Base-by-base conservation (phyloP, 2,329 filamentous ascomycete genomes). In the Aschersonia sp. region DNA sequence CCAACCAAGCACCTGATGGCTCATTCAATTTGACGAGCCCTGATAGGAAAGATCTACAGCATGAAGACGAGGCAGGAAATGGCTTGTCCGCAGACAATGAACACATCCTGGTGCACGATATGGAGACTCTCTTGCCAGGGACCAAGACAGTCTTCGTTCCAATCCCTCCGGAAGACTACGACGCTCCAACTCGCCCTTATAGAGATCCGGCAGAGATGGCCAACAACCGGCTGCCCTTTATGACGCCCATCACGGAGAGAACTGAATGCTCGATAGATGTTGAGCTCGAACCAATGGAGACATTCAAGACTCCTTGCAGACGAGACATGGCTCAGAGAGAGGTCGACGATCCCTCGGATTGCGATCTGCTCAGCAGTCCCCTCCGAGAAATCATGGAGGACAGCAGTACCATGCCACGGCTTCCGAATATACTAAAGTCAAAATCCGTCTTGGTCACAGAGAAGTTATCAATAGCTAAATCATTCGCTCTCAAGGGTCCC, bases 211-310 rank as follows among this genome's bases (percentile, higher is more conserved):
- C 70, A 38, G 77, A 89, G 61, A 74, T 83, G 63, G 88, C 89
- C 51, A 94, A 96, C 59, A 95, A 89, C 65, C 83, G 89, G 48
- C 72, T 97, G 7, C 92, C 91, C 3, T 98, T 97, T 63, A 97
- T 98, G 92, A 98, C 92, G 0, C 92, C 92, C 1, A 98, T 98
- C 54, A 91, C 92, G 1, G 92, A 98, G 64, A 82, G 88, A 57
- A 98, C 92, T 0, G 92, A 98, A 65, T 85, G 82, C 9, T 96
- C 89, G 1, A 68, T 97, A 4, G 83, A 83, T 38, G 66, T 83
- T 42, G 75, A 77, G 4, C 80, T 77, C 31, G 73, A 78, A 47
- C 66, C 71, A 70, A 55, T 75, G 77, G 62, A 74, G 75, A 74
- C 73, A 47, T 74, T 79, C 45, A 94, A 92, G 65, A 94, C 88